Conservation (phyloP, 306 rosid species). For the Lathyrus aphaca region DNA sequence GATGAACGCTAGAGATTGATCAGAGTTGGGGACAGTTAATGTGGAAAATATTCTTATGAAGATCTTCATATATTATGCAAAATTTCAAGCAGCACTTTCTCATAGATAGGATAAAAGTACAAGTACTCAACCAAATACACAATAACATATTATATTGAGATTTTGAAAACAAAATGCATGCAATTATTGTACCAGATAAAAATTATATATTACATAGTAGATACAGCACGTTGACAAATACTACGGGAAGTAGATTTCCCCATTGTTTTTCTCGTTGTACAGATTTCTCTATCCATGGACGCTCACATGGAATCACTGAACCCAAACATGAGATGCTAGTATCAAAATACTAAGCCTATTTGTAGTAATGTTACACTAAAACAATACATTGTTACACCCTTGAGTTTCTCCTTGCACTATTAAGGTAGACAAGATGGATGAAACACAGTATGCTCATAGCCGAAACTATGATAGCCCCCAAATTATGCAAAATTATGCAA, state of each 20-base stretch:
- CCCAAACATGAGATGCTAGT: conserved; percentile 2
- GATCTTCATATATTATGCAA: too few relatives aligned
- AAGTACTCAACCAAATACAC: too few relatives aligned
- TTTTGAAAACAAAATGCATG: conserved; percentile 8
- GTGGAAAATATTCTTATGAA: too few relatives aligned
- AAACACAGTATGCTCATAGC: conserved; percentile 20
- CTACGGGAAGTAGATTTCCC: conserved; percentile 5
- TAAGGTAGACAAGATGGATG: conserved; percentile 6
- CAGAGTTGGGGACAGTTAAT: too few relatives aligned
- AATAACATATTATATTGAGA: too few relatives aligned
- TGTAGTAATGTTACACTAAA: conserved; percentile 9
- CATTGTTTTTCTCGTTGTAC: not conserved
- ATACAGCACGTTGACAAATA: not conserved
- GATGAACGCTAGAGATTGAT: too few relatives aligned
- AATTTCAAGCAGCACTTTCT: too few relatives aligned
- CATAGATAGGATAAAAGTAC: too few relatives aligned
- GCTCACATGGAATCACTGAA: conserved; percentile 21
- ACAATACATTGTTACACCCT: conserved; percentile 33
- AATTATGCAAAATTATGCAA: conserved; percentile 25
- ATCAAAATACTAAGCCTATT: conserved; percentile 22
- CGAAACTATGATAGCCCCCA: conserved; percentile 27
- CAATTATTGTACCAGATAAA: not conserved
- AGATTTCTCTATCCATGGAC: conserved; percentile 17
- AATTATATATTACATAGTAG: conserved; percentile 1
- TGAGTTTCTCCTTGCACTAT: conserved; percentile 38